Conservation (phyloP, 1,284 basidiomycete genomes). For the Apiotrichum mycotoxinovorans region DNA sequence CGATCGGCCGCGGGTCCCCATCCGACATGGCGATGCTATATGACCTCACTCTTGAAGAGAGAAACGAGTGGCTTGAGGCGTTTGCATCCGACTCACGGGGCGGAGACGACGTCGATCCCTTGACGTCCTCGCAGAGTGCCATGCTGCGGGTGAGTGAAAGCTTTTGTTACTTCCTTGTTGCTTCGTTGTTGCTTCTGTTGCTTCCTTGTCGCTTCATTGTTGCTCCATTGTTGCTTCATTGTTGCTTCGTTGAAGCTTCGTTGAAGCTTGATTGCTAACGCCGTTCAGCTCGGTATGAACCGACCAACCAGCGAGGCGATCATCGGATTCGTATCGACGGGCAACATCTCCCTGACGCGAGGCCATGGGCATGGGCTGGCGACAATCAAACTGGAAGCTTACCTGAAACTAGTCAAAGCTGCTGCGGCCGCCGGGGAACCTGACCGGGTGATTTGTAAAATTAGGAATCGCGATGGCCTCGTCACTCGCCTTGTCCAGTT, state of each 20-base stretch:
- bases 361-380: conserved; percentile 72
- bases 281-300: conserved; percentile 53
- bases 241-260: too few species aligned
- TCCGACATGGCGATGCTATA: conserved; percentile 70
- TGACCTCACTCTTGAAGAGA: conserved; percentile 56
- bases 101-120: conserved; percentile 16
- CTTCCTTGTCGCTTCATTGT: too few species aligned
- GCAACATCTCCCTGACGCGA: conserved; percentile 69
- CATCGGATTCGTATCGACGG: conserved; percentile 76
- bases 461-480: conserved; percentile 52
- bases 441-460: conserved; percentile 45
- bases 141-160: conserved; percentile 52
- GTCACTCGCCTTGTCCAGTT: conserved; percentile 50
- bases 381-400: conserved; percentile 59
- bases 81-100: conserved; percentile 31
- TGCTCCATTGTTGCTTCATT: too few species aligned
- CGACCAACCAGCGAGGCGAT: conserved; percentile 53
- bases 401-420: conserved; percentile 54
- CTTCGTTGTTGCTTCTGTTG: too few species aligned
- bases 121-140: conserved; percentile 40
- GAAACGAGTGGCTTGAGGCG: conserved; percentile 52
- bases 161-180: too few species aligned
- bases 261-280: conserved; percentile 1
- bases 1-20: conserved; percentile 66
- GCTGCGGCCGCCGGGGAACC: conserved; percentile 49